A percentile compares a stretch with the other conserved stretches of the same genome.
These are phyloP conservation scores for Geum urbanum DNA, from an alignment of 306 rosid genomes.

Conservation along the genomic window DNA sequence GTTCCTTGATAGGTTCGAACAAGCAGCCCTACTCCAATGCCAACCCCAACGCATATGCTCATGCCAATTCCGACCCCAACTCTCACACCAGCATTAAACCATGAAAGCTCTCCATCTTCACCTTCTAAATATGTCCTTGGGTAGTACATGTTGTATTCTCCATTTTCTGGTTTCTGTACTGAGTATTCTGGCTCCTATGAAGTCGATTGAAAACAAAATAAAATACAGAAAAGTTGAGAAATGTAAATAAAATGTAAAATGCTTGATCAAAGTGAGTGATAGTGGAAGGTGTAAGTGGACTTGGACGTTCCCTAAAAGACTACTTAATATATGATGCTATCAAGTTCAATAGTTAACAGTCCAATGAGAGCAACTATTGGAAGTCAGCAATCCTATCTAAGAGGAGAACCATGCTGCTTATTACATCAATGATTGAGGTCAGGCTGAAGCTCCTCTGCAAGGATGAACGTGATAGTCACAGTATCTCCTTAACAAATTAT, in stretches of 20 bases:
- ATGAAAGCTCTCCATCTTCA: slow-evolving; percentile 80
- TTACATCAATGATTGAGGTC: neutral
- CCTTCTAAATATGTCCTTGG: slow-evolving; percentile 47
- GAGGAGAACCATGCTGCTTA: too few species aligned
- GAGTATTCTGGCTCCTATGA: slow-evolving; percentile 6
- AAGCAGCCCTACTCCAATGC: slow-evolving; percentile 71
- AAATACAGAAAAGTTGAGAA: neutral
- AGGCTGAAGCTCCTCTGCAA: neutral
- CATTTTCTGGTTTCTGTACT: slow-evolving; percentile 39
- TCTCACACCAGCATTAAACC: slow-evolving; percentile 87
- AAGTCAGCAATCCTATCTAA: neutral
- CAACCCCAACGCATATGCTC: slow-evolving; percentile 75
- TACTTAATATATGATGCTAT: neutral
- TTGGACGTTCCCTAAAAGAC: neutral
- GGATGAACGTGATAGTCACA: neutral
- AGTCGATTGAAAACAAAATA: neutral
- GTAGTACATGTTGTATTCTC: slow-evolving; percentile 40
- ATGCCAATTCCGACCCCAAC: too few species aligned
- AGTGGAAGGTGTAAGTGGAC: neutral
- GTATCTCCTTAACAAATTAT: neutral
- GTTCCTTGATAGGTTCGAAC: slow-evolving; percentile 82
- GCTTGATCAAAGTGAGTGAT: slow-evolving; percentile 4
- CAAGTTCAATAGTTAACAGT: neutral
- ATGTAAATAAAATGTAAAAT: slow-evolving; percentile 6
- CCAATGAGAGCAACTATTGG: neutral